These are phyloP conservation scores for Metschnikowia sp. DNA, from an alignment of 805 yeast genomes.

Conservation along the genomic window DNA sequence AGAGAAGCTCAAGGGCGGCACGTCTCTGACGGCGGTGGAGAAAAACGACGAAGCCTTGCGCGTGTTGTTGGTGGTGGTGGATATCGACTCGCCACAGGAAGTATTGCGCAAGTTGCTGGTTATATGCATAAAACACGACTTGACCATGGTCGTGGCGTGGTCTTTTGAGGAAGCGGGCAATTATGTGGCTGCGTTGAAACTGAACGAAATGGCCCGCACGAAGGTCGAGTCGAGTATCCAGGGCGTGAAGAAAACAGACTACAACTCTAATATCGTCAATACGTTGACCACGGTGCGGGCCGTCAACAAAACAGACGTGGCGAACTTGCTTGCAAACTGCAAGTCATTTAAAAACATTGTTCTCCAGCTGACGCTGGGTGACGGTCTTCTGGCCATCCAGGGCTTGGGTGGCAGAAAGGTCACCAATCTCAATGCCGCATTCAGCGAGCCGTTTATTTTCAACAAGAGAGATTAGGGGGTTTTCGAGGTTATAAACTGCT, in stretches of 20 bases:
- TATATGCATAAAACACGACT: constrained; percentile 47
- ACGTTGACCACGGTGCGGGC: constrained; percentile 44
- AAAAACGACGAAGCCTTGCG: constrained; percentile 42
- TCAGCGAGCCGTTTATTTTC: constrained; percentile 50
- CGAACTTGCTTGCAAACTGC: constrained; percentile 47
- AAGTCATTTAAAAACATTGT: constrained; percentile 43
- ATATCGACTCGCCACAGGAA: constrained; percentile 56
- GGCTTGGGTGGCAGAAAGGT: constrained; percentile 51
- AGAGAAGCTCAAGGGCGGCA: constrained; percentile 40
- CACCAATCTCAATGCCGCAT: constrained; percentile 34
- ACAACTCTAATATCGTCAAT: constrained; percentile 42
- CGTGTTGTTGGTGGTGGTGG: constrained; percentile 61
- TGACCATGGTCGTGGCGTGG: constrained; percentile 52
- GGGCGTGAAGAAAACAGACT: constrained; percentile 44
- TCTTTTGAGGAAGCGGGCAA: constrained; percentile 48
- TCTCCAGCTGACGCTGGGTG: constrained; percentile 22
- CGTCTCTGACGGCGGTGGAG: constrained; percentile 22
- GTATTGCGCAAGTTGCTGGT: constrained; percentile 45
- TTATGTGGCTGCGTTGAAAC: constrained; percentile 37
- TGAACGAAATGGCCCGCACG: constrained; percentile 33
- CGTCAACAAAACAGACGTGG: constrained; percentile 53
- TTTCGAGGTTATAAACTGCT: no score
- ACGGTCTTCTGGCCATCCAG: constrained; percentile 31
- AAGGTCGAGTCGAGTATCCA: constrained; percentile 35
- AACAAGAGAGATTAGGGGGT: constrained; percentile 22